Base-by-base conservation (phyloP, 306 rosid species). In the Cicer cuneatum region DNA sequence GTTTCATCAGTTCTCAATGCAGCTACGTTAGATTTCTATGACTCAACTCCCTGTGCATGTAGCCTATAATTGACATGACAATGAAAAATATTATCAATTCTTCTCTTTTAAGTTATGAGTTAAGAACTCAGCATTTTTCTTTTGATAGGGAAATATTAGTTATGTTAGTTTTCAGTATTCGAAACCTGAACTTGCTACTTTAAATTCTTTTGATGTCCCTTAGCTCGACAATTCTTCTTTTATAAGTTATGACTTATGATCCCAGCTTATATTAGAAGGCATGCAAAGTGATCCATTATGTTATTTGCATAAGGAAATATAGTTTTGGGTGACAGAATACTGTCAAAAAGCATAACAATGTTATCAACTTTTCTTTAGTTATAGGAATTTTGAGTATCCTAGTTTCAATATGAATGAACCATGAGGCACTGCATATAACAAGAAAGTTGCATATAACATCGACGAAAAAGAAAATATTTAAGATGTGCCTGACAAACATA, bases 231-330 rank as follows among this genome's bases (percentile, higher is more conserved):
- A 16, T 42, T 73, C 53, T 74, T 69, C 66, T 69, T 42, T 66
- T 73, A 8, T 35, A 14, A 42, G 63, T 48, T 39, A 69, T 53
- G 59, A 52, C 10, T 52, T 52, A 52, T 74, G 29, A 19, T 2
- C 56, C 40, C 58, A 53, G 6, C 24, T 70, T 63, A 8, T 73
- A 37, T 58, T 66, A 41, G 77, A 65, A 40, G 46, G 58, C 82
- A 71, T 66, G 75, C 68, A 73, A 62, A 57, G 70, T 16, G 54
- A 46, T 81, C 19, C 69, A 18, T 58, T 8, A 68, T 48, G 52
- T 61, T 48, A 67, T 33, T 82, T 66, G 66, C 61, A 35, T 60
- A 52, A 60, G 76, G 33, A 59, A 19, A 35, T 82, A 19, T 0
- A 19, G 53, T 63, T n/a, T 46, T 69, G 37, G 35, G 14, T 69